Conservation (phyloP, 495 filamentous ascomycete species). For the Penicillium fimorum region DNA sequence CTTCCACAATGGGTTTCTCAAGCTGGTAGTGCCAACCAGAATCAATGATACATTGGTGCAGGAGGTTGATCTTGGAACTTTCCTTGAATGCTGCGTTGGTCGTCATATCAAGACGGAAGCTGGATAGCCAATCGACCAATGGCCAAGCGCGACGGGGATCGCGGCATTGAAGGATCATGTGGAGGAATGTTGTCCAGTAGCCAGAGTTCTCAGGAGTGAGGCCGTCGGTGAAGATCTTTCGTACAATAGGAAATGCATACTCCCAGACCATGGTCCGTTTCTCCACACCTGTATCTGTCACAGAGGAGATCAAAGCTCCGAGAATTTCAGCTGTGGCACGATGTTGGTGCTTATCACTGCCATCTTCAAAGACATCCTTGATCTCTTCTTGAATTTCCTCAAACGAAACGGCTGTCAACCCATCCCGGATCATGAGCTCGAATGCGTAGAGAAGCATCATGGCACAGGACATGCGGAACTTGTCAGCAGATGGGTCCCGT, state of each 20-base stretch:
- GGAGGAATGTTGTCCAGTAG: constrained; percentile 93
- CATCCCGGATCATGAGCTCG: constrained; percentile 73
- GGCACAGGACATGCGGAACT: constrained; percentile 83
- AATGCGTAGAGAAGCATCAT: constrained; percentile 85
- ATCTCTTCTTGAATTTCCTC: constrained; percentile 84
- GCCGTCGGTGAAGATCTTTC: constrained; percentile 81
- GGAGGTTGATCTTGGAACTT: constrained; percentile 88
- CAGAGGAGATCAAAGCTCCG: constrained; percentile 74
- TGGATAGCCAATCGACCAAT: constrained; percentile 76
- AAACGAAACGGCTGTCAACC: constrained; percentile 70
- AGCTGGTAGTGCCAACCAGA: constrained; percentile 95
- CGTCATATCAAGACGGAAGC: constrained; percentile 86
- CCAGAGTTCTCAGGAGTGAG: constrained; percentile 89
- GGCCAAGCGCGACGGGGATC: constrained; percentile 87
- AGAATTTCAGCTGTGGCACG: constrained; percentile 94
- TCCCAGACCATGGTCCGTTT: constrained; percentile 76
- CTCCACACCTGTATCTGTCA: constrained; percentile 65
- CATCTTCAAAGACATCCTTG: constrained; percentile 76
- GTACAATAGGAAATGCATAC: constrained; percentile 85
- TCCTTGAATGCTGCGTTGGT: constrained; percentile 99
- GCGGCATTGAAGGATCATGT: constrained; percentile 76
- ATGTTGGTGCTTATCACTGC: constrained; percentile 96
- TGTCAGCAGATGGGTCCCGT: constrained; percentile 74
- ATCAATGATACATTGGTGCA: constrained; percentile 85
- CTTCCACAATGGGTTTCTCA: constrained; percentile 83